phyloP scores from a whole-genome alignment of 2,329 filamentous ascomycete species.

The Penicillium decumbens region DNA sequence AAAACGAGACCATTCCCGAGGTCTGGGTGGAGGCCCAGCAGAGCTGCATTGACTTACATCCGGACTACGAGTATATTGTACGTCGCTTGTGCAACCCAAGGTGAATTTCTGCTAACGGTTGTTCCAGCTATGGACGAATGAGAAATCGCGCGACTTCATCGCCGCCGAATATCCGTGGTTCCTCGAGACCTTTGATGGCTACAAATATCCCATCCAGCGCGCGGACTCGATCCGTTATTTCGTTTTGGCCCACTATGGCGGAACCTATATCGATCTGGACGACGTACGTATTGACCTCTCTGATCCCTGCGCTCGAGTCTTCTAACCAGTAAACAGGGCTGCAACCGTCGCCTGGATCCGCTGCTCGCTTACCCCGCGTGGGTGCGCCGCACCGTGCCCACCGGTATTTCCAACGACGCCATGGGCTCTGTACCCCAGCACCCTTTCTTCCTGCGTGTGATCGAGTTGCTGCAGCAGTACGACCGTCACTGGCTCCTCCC shows the following conservation, averaged over 20 bases:
- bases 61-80: conserved; percentile 70
- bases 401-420: conserved; percentile 74
- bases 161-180: conserved; percentile 72
- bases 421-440: conserved; percentile 70
- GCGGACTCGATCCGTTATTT: conserved; percentile 78
- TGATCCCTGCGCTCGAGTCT: neutral
- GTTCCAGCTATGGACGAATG: conserved; percentile 69
- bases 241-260: conserved; percentile 69
- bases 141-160: conserved; percentile 66
- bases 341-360: conserved; percentile 63
- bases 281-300: conserved; percentile 46
- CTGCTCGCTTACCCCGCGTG: conserved; percentile 65
- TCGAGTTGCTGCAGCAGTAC: conserved; percentile 63
- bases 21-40: conserved; percentile 63
- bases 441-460: conserved; percentile 67
- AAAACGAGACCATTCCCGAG: conserved; percentile 63
- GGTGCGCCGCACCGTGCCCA: conserved; percentile 67
- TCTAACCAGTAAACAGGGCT: conserved; percentile 49
- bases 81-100: conserved; percentile 17
- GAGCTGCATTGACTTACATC: conserved; percentile 63
- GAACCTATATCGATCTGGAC: conserved; percentile 77
- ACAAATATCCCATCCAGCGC: conserved; percentile 70
- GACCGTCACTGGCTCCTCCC: conserved; percentile 64
- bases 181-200: conserved; percentile 67
- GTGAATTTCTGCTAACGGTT: conserved; percentile 17